Evolutionary conservation across 306 rosid species (phyloP).

Genomic region (Crataegus laevigata): DNA sequence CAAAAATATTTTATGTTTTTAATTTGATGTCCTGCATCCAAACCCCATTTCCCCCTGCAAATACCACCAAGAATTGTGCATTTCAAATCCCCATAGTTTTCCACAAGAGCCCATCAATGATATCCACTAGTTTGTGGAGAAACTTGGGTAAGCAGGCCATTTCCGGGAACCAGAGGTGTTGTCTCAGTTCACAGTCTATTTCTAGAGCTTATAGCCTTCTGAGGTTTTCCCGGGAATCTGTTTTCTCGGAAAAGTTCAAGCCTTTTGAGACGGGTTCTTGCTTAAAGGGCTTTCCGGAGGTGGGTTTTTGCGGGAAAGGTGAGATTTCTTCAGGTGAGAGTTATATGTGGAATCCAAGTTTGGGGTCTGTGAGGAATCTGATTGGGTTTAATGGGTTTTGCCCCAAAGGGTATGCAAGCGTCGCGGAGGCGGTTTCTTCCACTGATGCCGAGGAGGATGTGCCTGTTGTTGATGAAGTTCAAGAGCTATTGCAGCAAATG

Average conservation of each 20-base stretch:
- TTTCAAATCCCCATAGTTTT: not conserved
- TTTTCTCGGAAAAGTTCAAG: slow-evolving; percentile 11
- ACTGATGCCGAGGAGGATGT: slow-evolving; percentile 65
- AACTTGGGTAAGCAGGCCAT: slow-evolving; percentile 44
- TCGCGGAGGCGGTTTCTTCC: slow-evolving; percentile 62
- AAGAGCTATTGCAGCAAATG: slow-evolving; percentile 46
- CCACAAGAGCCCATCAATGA: slow-evolving; percentile 22
- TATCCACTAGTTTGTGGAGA: slow-evolving; percentile 62
- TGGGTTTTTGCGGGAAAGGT: slow-evolving; percentile 8
- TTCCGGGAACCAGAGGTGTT: slow-evolving; percentile 17
- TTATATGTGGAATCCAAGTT: slow-evolving; percentile 8
- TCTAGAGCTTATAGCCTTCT: slow-evolving; percentile 19
- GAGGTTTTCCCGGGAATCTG: slow-evolving; percentile 8
- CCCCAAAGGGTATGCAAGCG: slow-evolving; percentile 46
- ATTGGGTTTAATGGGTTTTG: slow-evolving; percentile 16
- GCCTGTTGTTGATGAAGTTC: slow-evolving; percentile 34
- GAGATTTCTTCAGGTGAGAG: slow-evolving; percentile 5
- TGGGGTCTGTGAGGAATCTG: slow-evolving; percentile 16
- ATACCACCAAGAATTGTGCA: slow-evolving; percentile 18
- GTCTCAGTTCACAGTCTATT: slow-evolving; percentile 15
- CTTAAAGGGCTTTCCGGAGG: slow-evolving; percentile 6
- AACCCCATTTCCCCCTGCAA: slow-evolving; percentile 22
- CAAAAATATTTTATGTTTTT: not conserved
- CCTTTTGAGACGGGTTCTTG: slow-evolving; percentile 14
- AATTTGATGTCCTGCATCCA: slow-evolving; percentile 42